A percentile compares a stretch with the other conserved stretches of the same genome.
phyloP scores from a whole-genome alignment of 2,329 filamentous ascomycete genomes.

The Diaporthe helianthi region DNA sequence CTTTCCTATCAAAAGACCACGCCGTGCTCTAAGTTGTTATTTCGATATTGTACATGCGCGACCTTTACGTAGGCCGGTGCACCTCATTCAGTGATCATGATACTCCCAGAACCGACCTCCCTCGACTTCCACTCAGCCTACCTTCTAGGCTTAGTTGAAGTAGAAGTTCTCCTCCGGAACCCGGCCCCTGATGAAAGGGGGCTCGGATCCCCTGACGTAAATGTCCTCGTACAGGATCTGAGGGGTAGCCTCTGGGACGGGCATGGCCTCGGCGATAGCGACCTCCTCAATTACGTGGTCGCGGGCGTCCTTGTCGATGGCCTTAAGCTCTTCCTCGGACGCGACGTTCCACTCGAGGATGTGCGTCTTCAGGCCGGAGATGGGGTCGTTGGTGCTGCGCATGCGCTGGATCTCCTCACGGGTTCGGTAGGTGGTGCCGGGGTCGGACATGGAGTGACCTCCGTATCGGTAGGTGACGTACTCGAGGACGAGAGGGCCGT shows the following conservation, averaged over 20 bases:
- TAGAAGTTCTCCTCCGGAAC: conserved; percentile 95
- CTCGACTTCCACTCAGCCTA: conserved; percentile 35
- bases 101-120: not conserved
- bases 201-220: conserved; percentile 88
- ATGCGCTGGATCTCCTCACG: conserved; percentile 99
- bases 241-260: conserved; percentile 75
- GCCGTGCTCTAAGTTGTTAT: conserved; percentile 28
- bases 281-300: conserved; percentile 88
- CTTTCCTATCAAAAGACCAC: conserved; percentile 16
- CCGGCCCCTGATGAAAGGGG: conserved; percentile 84
- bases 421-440: conserved; percentile 98
- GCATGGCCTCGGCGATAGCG: conserved; percentile 87
- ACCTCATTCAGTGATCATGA: not conserved
- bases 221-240: conserved; percentile 96
- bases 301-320: conserved; percentile 92
- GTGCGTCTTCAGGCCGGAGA: conserved; percentile 97
- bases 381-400: conserved; percentile 98
- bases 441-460: conserved; percentile 99
- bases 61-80: conserved; percentile 19
- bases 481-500: conserved; percentile 95
- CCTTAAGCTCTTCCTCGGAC: conserved; percentile 94
- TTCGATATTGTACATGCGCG: conserved; percentile 35
- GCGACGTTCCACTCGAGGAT: conserved; percentile 94
- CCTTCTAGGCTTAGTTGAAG: conserved; percentile 61
- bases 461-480: conserved; percentile 99